phyloP scores from a whole-genome alignment of 306 rosid genomes.

The Casuarina glauca region DNA sequence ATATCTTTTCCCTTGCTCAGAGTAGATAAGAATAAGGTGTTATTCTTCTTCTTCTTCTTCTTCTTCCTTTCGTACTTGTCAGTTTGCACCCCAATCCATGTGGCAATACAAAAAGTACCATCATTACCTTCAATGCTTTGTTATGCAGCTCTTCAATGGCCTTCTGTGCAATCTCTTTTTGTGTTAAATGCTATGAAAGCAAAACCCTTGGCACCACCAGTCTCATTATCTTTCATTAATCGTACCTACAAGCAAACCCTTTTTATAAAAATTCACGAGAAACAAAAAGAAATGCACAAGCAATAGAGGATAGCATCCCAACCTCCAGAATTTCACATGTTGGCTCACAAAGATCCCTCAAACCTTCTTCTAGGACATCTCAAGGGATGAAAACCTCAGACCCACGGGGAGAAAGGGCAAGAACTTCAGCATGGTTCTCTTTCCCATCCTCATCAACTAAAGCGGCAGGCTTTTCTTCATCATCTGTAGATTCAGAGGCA shows the following conservation, averaged over 20 bases:
- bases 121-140: slow-evolving; percentile 84
- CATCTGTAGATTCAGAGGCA: slow-evolving; percentile 48
- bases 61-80: too few relatives aligned
- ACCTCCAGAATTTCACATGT: slow-evolving; percentile 91
- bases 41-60: too few relatives aligned
- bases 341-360: slow-evolving; percentile 75
- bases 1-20: too few relatives aligned
- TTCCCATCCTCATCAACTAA: slow-evolving; percentile 54
- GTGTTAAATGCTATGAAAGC: slow-evolving; percentile 90
- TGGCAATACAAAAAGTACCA: neutral
- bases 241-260: slow-evolving; percentile 58
- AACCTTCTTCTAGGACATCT: slow-evolving; percentile 70
- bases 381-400: slow-evolving; percentile 93
- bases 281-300: slow-evolving; percentile 3
- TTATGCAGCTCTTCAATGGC: slow-evolving; percentile 81
- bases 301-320: slow-evolving; percentile 20
- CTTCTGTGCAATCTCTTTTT: slow-evolving; percentile 73
- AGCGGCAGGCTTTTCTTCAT: slow-evolving; percentile 50
- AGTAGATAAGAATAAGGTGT: too few relatives aligned
- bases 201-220: slow-evolving; percentile 89
- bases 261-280: neutral
- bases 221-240: slow-evolving; percentile 83
- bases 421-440: slow-evolving; percentile 77
- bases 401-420: slow-evolving; percentile 94
- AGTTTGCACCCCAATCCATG: too few relatives aligned